These are phyloP conservation scores for Lumnitzera littorea DNA, from an alignment of 345 rosid genomes.

Conservation along the genomic window DNA sequence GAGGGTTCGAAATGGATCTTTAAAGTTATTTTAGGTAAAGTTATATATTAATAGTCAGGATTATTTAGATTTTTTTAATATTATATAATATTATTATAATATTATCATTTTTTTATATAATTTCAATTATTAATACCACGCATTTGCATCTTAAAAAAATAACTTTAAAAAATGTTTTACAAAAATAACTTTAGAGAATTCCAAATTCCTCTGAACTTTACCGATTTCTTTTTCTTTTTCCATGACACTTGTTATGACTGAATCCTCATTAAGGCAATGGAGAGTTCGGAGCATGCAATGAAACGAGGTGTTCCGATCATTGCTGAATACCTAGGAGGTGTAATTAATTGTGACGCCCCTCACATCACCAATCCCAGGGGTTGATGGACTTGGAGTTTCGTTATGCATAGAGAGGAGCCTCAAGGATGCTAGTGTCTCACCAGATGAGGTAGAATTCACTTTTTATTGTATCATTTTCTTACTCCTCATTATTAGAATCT, in stretches of 20 bases:
- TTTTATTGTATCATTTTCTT: background rate
- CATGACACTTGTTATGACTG: too few relatives aligned
- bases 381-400: slow-evolving; percentile 99
- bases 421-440: slow-evolving; percentile 97
- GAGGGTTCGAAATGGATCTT: too few relatives aligned
- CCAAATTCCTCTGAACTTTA: too few relatives aligned
- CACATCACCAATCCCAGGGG: slow-evolving; percentile 98
- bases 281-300: slow-evolving; percentile 98
- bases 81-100: too few relatives aligned
- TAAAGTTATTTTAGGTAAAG: too few relatives aligned
- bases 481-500: background rate
- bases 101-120: background rate
- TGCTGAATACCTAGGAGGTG: slow-evolving; percentile 96
- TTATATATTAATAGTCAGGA: too few relatives aligned
- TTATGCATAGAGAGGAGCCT: slow-evolving; percentile 91
- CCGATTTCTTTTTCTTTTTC: too few relatives aligned
- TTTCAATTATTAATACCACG: too few relatives aligned
- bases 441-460: slow-evolving; percentile 56
- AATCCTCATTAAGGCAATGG: slow-evolving; percentile 58
- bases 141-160: too few relatives aligned
- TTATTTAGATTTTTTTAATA: too few relatives aligned
- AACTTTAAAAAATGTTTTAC: too few relatives aligned
- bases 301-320: slow-evolving; percentile 87
- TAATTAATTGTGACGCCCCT: slow-evolving; percentile 92
- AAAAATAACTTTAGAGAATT: too few relatives aligned